Conservation (phyloP, 352 stramenopile genomes). For the Phytopythium cucurbitacearum region DNA sequence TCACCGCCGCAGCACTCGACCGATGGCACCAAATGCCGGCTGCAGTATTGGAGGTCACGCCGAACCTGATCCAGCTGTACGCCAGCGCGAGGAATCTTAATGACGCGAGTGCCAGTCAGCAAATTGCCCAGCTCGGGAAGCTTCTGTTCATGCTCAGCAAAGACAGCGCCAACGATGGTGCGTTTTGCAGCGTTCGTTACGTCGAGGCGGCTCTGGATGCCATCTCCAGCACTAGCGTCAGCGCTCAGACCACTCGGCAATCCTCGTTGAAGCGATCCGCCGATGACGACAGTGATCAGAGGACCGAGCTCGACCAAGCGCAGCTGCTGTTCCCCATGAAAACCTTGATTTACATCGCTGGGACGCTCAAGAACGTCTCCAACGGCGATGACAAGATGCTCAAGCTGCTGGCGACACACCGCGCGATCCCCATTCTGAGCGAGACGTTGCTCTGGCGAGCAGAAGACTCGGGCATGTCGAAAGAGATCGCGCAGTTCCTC, state of each 20-base stretch:
- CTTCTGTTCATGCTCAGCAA: slow-evolving; percentile 74
- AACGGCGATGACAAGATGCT: slow-evolving; percentile 51
- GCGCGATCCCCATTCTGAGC: slow-evolving; percentile 51
- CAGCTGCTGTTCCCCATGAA: slow-evolving; percentile 15
- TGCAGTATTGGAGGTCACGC: slow-evolving; percentile 36
- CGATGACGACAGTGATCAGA: slow-evolving; percentile 2
- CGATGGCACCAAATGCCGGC: slow-evolving; percentile 24
- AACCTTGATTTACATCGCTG: slow-evolving; percentile 63
- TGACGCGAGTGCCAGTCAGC: slow-evolving; percentile 5
- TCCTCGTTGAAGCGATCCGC: slow-evolving; percentile 2
- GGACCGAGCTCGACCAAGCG: slow-evolving; percentile 1
- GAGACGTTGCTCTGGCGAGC: slow-evolving; percentile 44
- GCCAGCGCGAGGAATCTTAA: neutral
- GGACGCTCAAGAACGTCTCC: slow-evolving; percentile 73
- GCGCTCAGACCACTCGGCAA: neutral
- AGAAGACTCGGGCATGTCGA: slow-evolving; percentile 12
- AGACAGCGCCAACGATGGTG: slow-evolving; percentile 51
- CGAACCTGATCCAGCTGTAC: slow-evolving; percentile 39
- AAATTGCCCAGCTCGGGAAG: slow-evolving; percentile 42
- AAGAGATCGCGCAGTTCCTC: slow-evolving; percentile 67
- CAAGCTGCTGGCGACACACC: slow-evolving; percentile 56
- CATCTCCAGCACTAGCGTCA: slow-evolving; percentile 22
- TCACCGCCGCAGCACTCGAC: slow-evolving; percentile 17
- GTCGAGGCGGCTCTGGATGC: slow-evolving; percentile 51
- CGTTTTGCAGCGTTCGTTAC: slow-evolving; percentile 61